Base-by-base conservation (phyloP, 1,284 basidiomycete genomes). In the Cutaneotrichosporon curvatum region DNA sequence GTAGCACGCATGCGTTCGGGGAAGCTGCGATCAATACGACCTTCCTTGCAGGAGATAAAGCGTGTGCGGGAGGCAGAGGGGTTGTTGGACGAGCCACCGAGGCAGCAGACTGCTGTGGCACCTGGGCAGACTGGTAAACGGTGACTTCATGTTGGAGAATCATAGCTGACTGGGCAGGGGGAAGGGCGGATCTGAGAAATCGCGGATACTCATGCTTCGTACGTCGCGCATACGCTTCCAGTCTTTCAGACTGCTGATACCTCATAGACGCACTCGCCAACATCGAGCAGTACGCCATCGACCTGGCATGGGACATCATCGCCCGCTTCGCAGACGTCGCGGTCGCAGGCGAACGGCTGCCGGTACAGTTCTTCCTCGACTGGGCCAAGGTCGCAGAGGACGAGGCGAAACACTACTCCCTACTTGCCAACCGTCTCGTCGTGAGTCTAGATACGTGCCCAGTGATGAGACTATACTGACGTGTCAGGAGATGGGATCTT, bases 271-370 rank as follows among this genome's bases (percentile, higher is more conserved):
- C 87, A 2, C 73, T 91, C 4, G 87, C 88, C 1, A 89, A 89
- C 64, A 89, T 94, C 43, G 88, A 91, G 60, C 87, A 89, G 63
- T 94, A 87, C 84, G 88, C 88, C 1, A 85, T 87, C 49, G 84
- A 87, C 58, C 75, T 87, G 7, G 82, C 84, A 78, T 87, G 85
- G 84, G 84, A 87, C 60, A 88, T 88, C 51, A 86, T 89, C 61
- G 86, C 81, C 3, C 79, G 86, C 4, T 86, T 84, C 58, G 84
- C 84, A 0, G 60, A 67, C 31, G 50, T 60, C 16, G 56, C 62
- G 34, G 50, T 70, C 22, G 51, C 67, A 9, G 70, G 71, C 2
- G 58, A 68, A 37, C 76, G 81, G 2, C 72, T 87, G 12, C 84
- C 84, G 0, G 78, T 78, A 5, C 81, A 84, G 14, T 87, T 85